Base-by-base conservation (phyloP, 2,329 filamentous ascomycete species). In the Scytalidium lignicola region DNA sequence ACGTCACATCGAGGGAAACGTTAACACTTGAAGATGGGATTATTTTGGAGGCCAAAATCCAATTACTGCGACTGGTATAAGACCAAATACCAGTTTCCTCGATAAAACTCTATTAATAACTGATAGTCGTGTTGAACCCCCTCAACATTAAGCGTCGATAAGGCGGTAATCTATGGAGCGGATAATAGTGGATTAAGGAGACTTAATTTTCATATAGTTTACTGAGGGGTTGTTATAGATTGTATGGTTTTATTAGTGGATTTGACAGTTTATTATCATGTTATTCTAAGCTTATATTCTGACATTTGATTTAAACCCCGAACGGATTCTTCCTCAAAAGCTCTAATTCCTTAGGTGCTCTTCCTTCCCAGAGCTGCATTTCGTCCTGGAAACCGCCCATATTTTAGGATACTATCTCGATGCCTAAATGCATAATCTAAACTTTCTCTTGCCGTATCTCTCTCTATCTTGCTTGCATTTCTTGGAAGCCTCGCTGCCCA, bases 51-150 rank as follows among this genome's bases (percentile, higher is more conserved):
- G 67, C 72, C 0, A 74, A 78, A 47, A 46, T 78, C 0, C 78
- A 75, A 74, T 78, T 39, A 71, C 74, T 0, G 70, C 71, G 2
- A 68, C 60, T 1, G 75, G 74, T 1, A 65, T 63, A 3, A 58
- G 20, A 7, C 65, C 72, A 2, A 76, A 75, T 45, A 73, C 70
- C 1, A 17, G 22, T 0, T 76, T 74, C 49, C 43, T 74, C 2
- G 44, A 64, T 9, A 42, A 49, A 7, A 21, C 49, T 0, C 60
- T 73, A 0, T 59, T 70, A 1, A 53, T 54, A 0, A 3, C 55
- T 0, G 68, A 73, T 39, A 68, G 70, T 1, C 66, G 70, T 2
- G 57, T 75, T 46, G 52, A 66, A 2, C 70, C 68, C 2, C 60
- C 0, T 55, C 58, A 0, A 73, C 67, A 0, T 53, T 75, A 12